Percentiles rank a stretch among this genome's conserved stretches.
phyloP scores from a whole-genome alignment of 1,284 basidiomycete genomes.

The Sporisorium graminicola region DNA sequence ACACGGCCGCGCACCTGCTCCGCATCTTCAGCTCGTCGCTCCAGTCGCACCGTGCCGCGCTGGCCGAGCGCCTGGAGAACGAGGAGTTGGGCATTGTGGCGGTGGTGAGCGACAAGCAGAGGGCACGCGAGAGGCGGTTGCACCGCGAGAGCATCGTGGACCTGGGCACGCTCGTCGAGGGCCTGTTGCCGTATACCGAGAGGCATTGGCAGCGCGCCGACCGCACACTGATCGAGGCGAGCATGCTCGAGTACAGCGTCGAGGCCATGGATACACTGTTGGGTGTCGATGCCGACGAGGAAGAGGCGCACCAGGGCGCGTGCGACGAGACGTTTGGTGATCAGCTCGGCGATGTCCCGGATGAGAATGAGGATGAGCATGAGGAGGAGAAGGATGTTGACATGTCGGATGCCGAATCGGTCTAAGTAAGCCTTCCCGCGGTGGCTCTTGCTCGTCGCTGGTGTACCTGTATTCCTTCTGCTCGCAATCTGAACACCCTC shows the following conservation, averaged over 20 bases:
- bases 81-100: slow-evolving; percentile 32
- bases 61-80: slow-evolving; percentile 27
- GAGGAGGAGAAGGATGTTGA: too few relatives aligned
- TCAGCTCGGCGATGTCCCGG: slow-evolving; percentile 7
- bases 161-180: slow-evolving; percentile 79
- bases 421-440: background rate
- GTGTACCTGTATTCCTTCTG: background rate
- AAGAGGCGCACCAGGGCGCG: slow-evolving; percentile 6
- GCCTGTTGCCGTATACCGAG: slow-evolving; percentile 91
- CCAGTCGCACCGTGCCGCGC: slow-evolving; percentile 10
- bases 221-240: slow-evolving; percentile 89
- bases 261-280: slow-evolving; percentile 82
- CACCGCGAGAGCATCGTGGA: slow-evolving; percentile 72
- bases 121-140: slow-evolving; percentile 41
- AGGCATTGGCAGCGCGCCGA: slow-evolving; percentile 88
- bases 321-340: slow-evolving; percentile 24
- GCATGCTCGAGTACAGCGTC: slow-evolving; percentile 90
- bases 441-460: background rate
- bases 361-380: background rate
- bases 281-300: slow-evolving; percentile 48
- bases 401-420: slow-evolving; percentile 21
- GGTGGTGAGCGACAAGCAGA: slow-evolving; percentile 9
- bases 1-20: slow-evolving; percentile 79
- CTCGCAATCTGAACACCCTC: background rate
- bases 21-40: slow-evolving; percentile 75